A percentile compares a stretch with the other conserved stretches of the same genome.
Conservation (phyloP, 225 moss, liverwort and hornwort genomes). For the Physcomitrium patens region DNA sequence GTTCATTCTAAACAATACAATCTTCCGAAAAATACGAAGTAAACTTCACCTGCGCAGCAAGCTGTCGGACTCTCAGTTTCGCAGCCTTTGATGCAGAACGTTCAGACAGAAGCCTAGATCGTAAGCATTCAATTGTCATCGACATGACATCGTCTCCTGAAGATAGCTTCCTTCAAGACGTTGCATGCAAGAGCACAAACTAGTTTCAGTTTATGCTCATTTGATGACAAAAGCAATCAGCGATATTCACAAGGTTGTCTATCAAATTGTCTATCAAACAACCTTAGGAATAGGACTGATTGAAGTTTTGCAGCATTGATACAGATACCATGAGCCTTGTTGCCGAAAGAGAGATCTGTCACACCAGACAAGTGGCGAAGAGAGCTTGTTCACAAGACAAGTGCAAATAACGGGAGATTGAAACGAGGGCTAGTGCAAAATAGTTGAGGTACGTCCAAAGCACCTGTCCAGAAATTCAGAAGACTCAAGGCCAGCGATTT, state of each 20-base stretch:
- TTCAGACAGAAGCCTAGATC: slow-evolving; percentile 54
- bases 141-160: slow-evolving; percentile 56
- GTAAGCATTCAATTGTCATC: slow-evolving; percentile 57
- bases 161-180: slow-evolving; percentile 38
- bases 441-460: slow-evolving; percentile 4
- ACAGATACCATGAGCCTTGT: too few species aligned
- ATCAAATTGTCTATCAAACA: too few species aligned
- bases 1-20: not conserved
- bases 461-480: slow-evolving; percentile 45
- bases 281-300: too few species aligned
- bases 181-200: slow-evolving; percentile 12
- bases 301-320: too few species aligned
- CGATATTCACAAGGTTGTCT: not conserved
- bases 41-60: slow-evolving; percentile 44
- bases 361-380: not conserved
- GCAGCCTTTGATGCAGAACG: slow-evolving; percentile 58
- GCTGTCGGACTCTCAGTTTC: slow-evolving; percentile 48
- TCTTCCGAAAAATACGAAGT: too few species aligned
- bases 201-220: not conserved
- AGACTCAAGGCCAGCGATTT: slow-evolving; percentile 25
- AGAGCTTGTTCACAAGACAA: not conserved
- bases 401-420: not conserved
- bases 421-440: slow-evolving; percentile 3
- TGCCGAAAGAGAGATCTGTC: too few species aligned
- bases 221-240: not conserved